Conservation (phyloP, 179 eudicot genomes). For the Silene vulgaris region DNA sequence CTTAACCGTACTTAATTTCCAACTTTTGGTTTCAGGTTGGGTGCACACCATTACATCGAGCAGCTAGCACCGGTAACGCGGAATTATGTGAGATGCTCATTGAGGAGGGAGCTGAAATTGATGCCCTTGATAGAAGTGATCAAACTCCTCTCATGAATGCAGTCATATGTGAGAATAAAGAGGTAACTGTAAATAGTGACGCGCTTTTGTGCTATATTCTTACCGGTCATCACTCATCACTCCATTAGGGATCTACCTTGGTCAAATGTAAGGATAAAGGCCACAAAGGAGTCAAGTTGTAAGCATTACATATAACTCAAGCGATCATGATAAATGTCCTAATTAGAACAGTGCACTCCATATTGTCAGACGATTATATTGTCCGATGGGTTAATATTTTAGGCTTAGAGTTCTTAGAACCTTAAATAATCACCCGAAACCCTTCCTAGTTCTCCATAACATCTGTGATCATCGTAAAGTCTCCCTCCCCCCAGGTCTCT, state of each 20-base stretch:
- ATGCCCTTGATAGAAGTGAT: slow-evolving; percentile 69
- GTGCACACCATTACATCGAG: slow-evolving; percentile 98
- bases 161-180: slow-evolving; percentile 66
- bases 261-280: not conserved
- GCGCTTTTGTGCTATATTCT: not conserved
- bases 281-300: not conserved
- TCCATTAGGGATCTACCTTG: not conserved
- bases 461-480: no score
- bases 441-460: no score
- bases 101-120: slow-evolving; percentile 95
- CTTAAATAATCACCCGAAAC: no score
- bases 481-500: no score
- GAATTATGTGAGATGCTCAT: slow-evolving; percentile 76
- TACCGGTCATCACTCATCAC: not conserved
- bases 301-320: not conserved
- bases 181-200: slow-evolving; percentile 37
- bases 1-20: not conserved
- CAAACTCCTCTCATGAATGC: slow-evolving; percentile 94
- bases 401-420: not conserved
- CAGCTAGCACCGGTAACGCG: slow-evolving; percentile 84
- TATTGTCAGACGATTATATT: not conserved
- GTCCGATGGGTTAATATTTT: not conserved
- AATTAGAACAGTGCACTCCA: not conserved
- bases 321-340: not conserved
- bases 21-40: slow-evolving; percentile 56